A percentile compares a stretch with the other conserved stretches of the same genome.
Conservation (phyloP, 2,329 filamentous ascomycete species). For the Ceratocystis papillata region DNA sequence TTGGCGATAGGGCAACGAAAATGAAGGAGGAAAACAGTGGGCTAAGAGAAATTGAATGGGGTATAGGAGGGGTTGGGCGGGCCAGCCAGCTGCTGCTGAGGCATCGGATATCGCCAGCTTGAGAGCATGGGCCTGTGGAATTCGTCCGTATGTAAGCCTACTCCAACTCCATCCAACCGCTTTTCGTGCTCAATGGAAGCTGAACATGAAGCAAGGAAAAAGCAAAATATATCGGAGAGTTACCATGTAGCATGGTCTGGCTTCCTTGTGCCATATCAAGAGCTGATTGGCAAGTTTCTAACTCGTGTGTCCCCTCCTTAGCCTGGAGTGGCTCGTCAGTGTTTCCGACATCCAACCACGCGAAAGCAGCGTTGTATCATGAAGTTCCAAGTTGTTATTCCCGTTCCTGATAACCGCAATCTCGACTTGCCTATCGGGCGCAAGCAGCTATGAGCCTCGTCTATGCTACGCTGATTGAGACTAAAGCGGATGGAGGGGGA, state of each 20-base stretch:
- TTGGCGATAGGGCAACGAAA: neutral
- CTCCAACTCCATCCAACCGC: neutral
- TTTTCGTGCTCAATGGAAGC: neutral
- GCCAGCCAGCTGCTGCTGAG: neutral
- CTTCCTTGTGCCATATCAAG: neutral
- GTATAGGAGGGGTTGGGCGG: neutral
- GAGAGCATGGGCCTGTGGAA: neutral
- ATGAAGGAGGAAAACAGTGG: neutral
- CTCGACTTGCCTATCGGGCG: neutral
- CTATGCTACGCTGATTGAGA: neutral
- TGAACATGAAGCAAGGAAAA: neutral
- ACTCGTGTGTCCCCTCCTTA: neutral
- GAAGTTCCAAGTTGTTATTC: neutral
- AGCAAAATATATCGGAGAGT: neutral
- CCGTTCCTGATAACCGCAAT: neutral
- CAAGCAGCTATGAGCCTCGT: neutral
- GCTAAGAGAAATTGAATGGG: neutral
- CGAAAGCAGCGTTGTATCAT: neutral
- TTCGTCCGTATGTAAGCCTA: too few relatives aligned
- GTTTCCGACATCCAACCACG: neutral
- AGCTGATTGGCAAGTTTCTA: neutral
- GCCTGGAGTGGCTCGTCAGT: neutral
- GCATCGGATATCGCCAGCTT: neutral
- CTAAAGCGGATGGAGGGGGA: neutral
- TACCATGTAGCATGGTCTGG: neutral